phyloP scores from a whole-genome alignment of 306 rosid genomes.

The Malus sieversii region DNA sequence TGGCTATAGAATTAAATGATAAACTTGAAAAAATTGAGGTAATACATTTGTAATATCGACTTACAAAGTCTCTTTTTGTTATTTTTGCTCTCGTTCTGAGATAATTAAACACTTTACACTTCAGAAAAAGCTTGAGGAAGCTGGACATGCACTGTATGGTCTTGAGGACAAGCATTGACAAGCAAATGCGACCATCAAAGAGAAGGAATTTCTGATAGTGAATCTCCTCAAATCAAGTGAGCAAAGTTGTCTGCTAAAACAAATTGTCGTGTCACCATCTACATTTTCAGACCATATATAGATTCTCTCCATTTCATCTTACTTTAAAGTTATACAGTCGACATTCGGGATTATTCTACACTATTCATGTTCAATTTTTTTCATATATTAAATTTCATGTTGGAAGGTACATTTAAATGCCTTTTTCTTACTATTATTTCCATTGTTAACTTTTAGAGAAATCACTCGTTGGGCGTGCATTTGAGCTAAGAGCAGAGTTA shows the following conservation, averaged over 20 bases:
- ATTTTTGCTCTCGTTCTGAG: constrained; percentile 14
- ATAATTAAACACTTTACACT: constrained; percentile 11
- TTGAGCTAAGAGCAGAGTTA: constrained; percentile 82
- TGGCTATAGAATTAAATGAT: constrained; percentile 56
- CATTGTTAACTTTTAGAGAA: constrained; percentile 46
- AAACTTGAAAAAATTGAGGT: constrained; percentile 89
- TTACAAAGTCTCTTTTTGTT: background rate
- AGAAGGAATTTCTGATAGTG: constrained; percentile 78
- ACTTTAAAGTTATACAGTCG: too few relatives aligned
- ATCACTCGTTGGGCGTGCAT: constrained; percentile 72
- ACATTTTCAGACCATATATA: too few relatives aligned
- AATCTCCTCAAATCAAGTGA: constrained; percentile 82
- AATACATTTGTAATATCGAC: background rate
- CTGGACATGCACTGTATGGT: constrained; percentile 56
- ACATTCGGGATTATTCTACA: too few relatives aligned
- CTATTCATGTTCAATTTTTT: too few relatives aligned
- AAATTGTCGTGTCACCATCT: background rate
- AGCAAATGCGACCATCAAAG: constrained; percentile 87
- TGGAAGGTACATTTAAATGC: background rate
- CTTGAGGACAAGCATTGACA: constrained; percentile 79
- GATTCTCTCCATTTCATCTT: too few relatives aligned
- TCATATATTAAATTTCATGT: background rate
- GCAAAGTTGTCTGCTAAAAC: constrained; percentile 9
- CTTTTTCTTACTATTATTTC: background rate
- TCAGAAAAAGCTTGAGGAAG: constrained; percentile 79